Conservation (phyloP, 2,329 filamentous ascomycete genomes). For the Fusarium subtropicale region DNA sequence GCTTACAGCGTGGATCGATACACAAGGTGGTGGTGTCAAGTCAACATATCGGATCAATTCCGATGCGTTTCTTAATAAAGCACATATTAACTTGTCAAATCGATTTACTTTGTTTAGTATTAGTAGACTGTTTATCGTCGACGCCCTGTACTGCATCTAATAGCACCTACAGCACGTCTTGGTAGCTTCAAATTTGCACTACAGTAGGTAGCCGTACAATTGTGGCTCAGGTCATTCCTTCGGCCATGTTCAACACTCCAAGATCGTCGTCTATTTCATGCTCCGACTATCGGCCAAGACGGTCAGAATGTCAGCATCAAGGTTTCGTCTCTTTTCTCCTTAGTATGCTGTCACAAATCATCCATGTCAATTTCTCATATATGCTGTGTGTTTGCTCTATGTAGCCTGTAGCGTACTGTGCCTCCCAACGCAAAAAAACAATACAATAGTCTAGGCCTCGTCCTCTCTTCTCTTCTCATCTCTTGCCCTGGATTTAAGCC, state of each 20-base stretch:
- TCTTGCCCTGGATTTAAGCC: slow-evolving; percentile 29
- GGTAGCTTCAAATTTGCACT: background rate
- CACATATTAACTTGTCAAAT: slow-evolving; percentile 2
- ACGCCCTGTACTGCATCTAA: background rate
- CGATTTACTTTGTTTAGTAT: background rate
- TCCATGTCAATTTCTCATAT: slow-evolving; percentile 13
- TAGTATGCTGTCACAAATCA: slow-evolving; percentile 17
- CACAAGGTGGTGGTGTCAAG: slow-evolving; percentile 5
- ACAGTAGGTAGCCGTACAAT: background rate
- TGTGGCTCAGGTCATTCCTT: slow-evolving; percentile 23
- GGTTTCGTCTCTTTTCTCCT: slow-evolving; percentile 2
- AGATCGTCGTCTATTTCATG: background rate
- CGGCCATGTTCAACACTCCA: background rate
- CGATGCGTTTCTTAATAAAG: background rate
- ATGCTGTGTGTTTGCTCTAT: background rate
- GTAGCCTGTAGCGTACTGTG: background rate
- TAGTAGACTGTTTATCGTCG: background rate
- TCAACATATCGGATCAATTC: slow-evolving; percentile 20
- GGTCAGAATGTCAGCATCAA: slow-evolving; percentile 5
- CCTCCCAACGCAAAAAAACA: slow-evolving; percentile 2
- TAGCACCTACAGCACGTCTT: background rate
- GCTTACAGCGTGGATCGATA: background rate
- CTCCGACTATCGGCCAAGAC: slow-evolving; percentile 2
- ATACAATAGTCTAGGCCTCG: background rate
- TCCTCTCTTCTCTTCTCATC: background rate